phyloP scores from a whole-genome alignment of 2,329 filamentous ascomycete species.

The Penicillium brevicompactum region DNA sequence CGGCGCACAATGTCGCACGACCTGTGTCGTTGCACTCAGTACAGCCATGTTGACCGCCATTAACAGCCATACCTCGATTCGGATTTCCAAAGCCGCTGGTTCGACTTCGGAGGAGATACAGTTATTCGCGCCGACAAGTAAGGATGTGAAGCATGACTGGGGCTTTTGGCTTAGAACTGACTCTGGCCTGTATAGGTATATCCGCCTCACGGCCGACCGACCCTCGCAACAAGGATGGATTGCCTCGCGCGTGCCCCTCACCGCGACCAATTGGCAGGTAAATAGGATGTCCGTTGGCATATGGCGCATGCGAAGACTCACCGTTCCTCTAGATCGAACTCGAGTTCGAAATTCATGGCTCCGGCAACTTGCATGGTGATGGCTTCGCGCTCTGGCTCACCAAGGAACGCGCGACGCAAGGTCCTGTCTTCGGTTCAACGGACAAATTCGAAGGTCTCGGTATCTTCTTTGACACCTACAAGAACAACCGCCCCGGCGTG shows the following conservation, averaged over 20 bases:
- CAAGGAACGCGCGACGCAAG: slow-evolving; percentile 79
- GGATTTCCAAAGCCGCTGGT: slow-evolving; percentile 98
- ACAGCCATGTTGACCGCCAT: slow-evolving; percentile 18
- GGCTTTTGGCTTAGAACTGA: not conserved
- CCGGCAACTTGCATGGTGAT: slow-evolving; percentile 89
- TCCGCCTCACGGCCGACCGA: slow-evolving; percentile 87
- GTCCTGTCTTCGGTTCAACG: slow-evolving; percentile 82
- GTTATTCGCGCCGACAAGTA: slow-evolving; percentile 72
- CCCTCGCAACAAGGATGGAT: slow-evolving; percentile 91
- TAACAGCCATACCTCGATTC: slow-evolving; percentile 90
- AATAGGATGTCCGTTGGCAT: slow-evolving; percentile 12
- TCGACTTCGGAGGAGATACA: slow-evolving; percentile 96
- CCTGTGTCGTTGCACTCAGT: slow-evolving; percentile 2
- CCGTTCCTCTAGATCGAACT: slow-evolving; percentile 67
- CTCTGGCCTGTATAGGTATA: slow-evolving; percentile 64
- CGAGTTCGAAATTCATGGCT: slow-evolving; percentile 91
- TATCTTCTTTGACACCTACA: slow-evolving; percentile 98
- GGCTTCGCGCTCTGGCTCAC: slow-evolving; percentile 98
- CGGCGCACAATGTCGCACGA: not conserved
- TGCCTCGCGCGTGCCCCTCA: slow-evolving; percentile 90
- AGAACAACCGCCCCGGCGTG: slow-evolving; percentile 95
- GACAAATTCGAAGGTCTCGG: slow-evolving; percentile 94
- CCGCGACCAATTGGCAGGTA: slow-evolving; percentile 96
- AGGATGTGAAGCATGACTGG: not conserved
- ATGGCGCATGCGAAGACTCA: not conserved